Base-by-base conservation (phyloP, 352 stramenopile species). In the Globisporangium spiculum region DNA sequence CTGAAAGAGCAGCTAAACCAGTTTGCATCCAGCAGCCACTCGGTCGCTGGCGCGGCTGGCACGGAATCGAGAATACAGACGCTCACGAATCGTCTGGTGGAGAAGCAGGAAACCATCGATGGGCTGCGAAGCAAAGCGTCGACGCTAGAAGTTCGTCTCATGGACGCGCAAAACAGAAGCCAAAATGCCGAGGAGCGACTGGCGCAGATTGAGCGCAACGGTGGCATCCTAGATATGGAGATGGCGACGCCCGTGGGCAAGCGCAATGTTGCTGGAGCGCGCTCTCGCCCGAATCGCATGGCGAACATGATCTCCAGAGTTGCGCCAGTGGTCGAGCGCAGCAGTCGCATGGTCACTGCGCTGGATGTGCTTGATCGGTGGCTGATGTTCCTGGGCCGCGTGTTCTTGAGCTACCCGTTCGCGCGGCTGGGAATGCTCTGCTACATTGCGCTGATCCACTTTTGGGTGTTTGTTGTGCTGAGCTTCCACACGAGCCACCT, bases 401-500 rank as follows among this genome's bases (percentile, higher is more conserved):
- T 94, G 63, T 93, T 96, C 65, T 63, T 94, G 57, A 81, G 81
- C 59, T 82, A 81, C 27, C 88, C 89, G 32, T 77, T 93, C n/a
- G 85, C 85, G 46, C 86, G 89, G 8, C 77, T 96, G 16, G 82
- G 67, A 2, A 70, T 94, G 69, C 52, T 96, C 38, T 83, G 80
- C 64, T 96, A 96, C 78, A 69, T 96, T 22, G 65, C 78, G 66
- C 69, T 96, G 67, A 80, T 96, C 54, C 89, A 96, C 69, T 77
- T 91, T 10, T 96, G 89, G 89, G 84, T 93, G 14, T 94, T 96
- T 66, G 70, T 92, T 44, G 84, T 96, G 57, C 72, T 96, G 67
- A 92, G 84, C 67, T 94, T 96, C 73, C 89, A 96, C 74, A 96
- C 89, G 60, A 94, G 82, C 66, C 88, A 96, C 67, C 56, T 96